phyloP scores from a whole-genome alignment of 441 rosid species.

The Dalechampia spathulata region DNA sequence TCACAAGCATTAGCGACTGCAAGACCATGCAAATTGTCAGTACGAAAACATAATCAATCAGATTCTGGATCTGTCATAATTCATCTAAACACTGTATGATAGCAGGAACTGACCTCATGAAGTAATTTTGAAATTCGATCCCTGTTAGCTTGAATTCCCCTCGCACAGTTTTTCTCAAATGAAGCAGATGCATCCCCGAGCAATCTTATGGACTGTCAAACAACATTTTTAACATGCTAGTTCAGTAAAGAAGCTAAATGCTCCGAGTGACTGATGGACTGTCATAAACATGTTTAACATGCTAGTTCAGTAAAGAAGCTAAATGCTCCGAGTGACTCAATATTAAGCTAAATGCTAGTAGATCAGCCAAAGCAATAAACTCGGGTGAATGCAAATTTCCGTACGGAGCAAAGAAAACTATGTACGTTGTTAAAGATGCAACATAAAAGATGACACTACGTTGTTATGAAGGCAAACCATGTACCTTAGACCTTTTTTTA shows the following conservation, averaged over 20 bases:
- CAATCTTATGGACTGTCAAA: constrained; percentile 62
- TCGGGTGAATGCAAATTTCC: background rate
- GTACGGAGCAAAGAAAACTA: too few relatives aligned
- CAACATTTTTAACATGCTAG: constrained; percentile 13
- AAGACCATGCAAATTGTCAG: constrained; percentile 16
- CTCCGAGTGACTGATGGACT: constrained; percentile 38
- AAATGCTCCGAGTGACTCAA: background rate
- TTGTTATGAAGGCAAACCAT: too few relatives aligned
- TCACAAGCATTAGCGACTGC: constrained; percentile 98
- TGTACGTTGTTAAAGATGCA: too few relatives aligned
- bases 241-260: constrained; percentile 7
- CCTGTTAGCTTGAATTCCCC: constrained; percentile 83
- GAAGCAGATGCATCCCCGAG: constrained; percentile 91
- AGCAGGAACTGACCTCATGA: constrained; percentile 56
- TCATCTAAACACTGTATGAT: constrained; percentile 2
- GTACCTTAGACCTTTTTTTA: too few relatives aligned
- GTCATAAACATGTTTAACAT: constrained; percentile 17
- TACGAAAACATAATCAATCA: constrained; percentile 11
- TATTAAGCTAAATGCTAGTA: background rate
- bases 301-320: constrained; percentile 8
- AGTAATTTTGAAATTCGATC: constrained; percentile 84
- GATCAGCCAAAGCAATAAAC: background rate
- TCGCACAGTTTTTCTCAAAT: constrained; percentile 85
- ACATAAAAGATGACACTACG: too few relatives aligned
- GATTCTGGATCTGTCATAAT: background rate